These are phyloP conservation scores for Rosa chinensis DNA, from an alignment of 306 rosid genomes.

Conservation along the genomic window DNA sequence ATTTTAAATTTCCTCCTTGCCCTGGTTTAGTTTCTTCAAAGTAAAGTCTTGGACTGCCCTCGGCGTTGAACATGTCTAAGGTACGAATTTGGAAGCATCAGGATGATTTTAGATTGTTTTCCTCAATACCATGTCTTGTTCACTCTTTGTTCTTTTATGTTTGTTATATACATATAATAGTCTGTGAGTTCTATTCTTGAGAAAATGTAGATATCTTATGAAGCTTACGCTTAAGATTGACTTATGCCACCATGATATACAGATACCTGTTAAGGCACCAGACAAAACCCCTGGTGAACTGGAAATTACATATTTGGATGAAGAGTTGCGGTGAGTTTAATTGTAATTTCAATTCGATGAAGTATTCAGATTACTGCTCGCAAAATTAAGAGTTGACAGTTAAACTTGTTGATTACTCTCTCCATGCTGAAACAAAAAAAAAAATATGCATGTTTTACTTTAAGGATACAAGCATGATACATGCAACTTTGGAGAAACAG, in stretches of 20 bases:
- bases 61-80: background rate
- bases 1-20: background rate
- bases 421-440: background rate
- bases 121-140: background rate
- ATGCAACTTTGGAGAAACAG: background rate
- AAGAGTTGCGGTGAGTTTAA: conserved; percentile 74
- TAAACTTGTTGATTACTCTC: background rate
- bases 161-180: background rate
- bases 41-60: background rate
- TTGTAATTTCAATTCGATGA: conserved; percentile 10
- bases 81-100: background rate
- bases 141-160: background rate
- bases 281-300: conserved; percentile 84
- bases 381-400: background rate
- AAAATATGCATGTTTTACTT: background rate
- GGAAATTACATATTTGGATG: conserved; percentile 82
- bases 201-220: background rate
- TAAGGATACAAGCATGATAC: background rate
- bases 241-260: conserved; percentile 26
- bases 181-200: background rate
- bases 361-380: background rate
- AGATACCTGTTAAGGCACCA: conserved; percentile 93
- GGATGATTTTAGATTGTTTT: background rate
- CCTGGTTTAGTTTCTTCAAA: background rate
- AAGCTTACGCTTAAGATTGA: background rate